Conservation (phyloP, 139 green algal genomes). For the Chlorella sp. region DNA sequence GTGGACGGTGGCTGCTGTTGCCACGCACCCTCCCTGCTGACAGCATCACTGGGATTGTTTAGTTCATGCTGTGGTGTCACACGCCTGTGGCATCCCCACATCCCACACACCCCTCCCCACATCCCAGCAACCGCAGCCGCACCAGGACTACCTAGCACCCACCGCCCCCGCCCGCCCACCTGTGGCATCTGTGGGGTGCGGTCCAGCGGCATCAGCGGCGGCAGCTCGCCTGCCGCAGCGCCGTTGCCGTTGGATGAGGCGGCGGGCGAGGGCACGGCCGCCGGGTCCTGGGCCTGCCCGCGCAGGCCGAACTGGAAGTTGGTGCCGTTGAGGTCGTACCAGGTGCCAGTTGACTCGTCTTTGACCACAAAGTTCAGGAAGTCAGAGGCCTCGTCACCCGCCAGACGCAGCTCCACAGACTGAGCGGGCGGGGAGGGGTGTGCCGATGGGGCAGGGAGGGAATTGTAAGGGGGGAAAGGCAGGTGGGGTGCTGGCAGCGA, state of each 20-base stretch:
- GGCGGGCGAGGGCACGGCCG: too few relatives aligned
- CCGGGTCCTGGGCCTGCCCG: not conserved
- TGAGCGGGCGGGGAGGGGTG: not conserved
- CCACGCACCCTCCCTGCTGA: not conserved
- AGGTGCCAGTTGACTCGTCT: conserved; percentile 75
- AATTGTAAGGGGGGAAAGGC: not conserved
- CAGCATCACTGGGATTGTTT: not conserved
- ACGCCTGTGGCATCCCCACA: not conserved
- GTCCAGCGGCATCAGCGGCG: conserved; percentile 34
- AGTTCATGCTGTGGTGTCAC: not conserved
- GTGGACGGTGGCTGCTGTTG: not conserved
- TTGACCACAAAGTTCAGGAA: conserved; percentile 96
- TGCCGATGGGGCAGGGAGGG: not conserved
- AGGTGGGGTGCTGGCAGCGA: not conserved
- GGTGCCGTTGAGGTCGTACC: conserved; percentile 80
- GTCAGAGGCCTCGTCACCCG: conserved; percentile 77
- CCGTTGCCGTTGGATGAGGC: not conserved
- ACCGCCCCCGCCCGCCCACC: conserved; percentile 1
- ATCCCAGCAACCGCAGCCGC: not conserved
- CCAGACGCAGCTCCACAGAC: conserved; percentile 66
- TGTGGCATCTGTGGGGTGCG: conserved; percentile 74
- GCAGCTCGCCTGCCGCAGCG: not conserved
- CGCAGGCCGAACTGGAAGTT: conserved; percentile 82
- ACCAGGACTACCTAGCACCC: not conserved
- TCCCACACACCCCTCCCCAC: not conserved